Base-by-base conservation (phyloP, 257 asterid species). In the Mentha longifolia region DNA sequence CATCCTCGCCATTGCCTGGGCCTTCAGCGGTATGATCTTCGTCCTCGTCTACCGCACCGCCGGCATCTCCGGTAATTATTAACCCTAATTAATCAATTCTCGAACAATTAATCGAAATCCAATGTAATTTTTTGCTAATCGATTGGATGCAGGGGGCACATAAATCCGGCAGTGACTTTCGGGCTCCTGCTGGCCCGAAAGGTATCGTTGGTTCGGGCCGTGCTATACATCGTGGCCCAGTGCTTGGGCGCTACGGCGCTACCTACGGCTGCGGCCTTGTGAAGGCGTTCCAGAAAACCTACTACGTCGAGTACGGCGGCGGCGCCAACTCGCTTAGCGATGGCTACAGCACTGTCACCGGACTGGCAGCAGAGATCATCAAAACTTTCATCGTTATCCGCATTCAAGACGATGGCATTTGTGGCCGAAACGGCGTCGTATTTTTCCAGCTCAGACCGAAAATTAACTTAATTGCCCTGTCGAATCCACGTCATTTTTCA, bases 21-120 rank as follows among this genome's bases (percentile, higher is more conserved):
- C 96, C 0, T 89, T 89, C 15, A 93, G 96, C 7, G 96, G 96
- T 75, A 89, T 89, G 96, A 89, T 89, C 72, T n/a, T n/a, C n/a
- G n/a, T n/a, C n/a, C n/a, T n/a, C n/a, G n/a, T n/a, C n/a, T n/a
- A n/a, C n/a, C n/a, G n/a, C n/a, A n/a, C n/a, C n/a, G n/a, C n/a
- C n/a, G n/a, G n/a, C n/a, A n/a, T n/a, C n/a, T n/a, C n/a, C n/a
- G n/a, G n/a, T n/a, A n/a, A n/a, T n/a, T n/a, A n/a, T n/a, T n/a
- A n/a, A n/a, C n/a, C n/a, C n/a, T n/a, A n/a, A n/a, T n/a, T n/a
- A n/a, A n/a, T n/a, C n/a, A n/a, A n/a, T n/a, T n/a, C n/a, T n/a
- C n/a, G n/a, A n/a, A n/a, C n/a, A n/a, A n/a, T n/a, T n/a, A n/a
- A n/a, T n/a, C n/a, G n/a, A n/a, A n/a, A n/a, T n/a, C n/a, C n/a